Evolutionary conservation across 768 basidiomycete species (phyloP).

Genomic region (Crucibulum laeve): DNA sequence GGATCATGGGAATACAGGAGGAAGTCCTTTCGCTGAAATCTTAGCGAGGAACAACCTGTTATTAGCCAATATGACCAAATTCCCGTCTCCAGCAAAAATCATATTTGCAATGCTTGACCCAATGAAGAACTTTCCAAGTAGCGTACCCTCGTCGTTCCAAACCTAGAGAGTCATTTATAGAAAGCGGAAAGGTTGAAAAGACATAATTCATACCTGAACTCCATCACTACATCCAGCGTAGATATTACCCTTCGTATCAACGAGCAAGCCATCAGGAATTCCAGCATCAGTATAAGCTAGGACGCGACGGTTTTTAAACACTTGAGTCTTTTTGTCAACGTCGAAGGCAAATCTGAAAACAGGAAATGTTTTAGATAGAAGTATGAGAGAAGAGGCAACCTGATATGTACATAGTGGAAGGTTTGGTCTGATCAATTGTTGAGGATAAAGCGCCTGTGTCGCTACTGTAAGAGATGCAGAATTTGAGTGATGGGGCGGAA

Average conservation of each 20-base stretch:
- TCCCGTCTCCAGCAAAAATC: not conserved
- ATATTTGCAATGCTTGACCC: not conserved
- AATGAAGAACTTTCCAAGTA: not conserved
- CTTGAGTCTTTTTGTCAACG: conserved; percentile 49
- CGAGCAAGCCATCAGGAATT: not conserved
- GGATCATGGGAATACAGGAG: too few species aligned
- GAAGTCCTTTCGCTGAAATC: not conserved
- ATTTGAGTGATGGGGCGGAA: too few species aligned
- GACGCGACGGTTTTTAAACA: conserved; percentile 56
- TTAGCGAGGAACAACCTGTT: not conserved
- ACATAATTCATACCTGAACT: not conserved
- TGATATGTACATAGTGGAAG: conserved; percentile 68
- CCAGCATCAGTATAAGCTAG: not conserved
- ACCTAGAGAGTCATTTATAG: not conserved
- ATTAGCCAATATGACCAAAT: not conserved
- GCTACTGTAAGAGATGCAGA: conserved; percentile 33
- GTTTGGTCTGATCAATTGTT: conserved; percentile 47
- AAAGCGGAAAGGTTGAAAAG: not conserved
- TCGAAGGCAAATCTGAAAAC: conserved; percentile 58
- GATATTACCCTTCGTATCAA: not conserved
- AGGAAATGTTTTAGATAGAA: not conserved
- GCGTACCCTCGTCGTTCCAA: too few species aligned
- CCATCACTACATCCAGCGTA: not conserved
- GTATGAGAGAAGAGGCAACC: not conserved
- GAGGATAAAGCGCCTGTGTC: conserved; percentile 47